Evolutionary conservation across 179 eudicot genomes (phyloP).

Genomic region (Pouteria campechiana): DNA sequence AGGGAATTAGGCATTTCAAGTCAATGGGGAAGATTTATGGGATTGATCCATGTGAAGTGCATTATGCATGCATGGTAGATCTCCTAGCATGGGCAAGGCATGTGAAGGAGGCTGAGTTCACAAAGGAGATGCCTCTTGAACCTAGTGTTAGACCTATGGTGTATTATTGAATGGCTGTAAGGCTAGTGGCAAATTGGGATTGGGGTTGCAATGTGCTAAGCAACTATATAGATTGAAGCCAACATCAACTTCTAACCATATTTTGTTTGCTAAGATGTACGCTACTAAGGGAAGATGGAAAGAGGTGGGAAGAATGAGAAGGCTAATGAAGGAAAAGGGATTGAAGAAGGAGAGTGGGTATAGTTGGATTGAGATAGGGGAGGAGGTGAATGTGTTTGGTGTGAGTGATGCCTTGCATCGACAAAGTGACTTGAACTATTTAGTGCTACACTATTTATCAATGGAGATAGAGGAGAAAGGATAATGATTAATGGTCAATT

Average conservation of each 20-base stretch:
- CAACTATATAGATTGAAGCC: conserved; percentile 23
- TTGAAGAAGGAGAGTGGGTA: conserved; percentile 24
- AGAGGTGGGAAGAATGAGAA: conserved; percentile 21
- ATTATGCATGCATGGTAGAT: conserved; percentile 32
- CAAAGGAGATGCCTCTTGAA: conserved; percentile 22
- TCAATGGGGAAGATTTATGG: conserved; percentile 17
- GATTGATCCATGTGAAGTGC: conserved; percentile 22
- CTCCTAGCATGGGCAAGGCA: conserved; percentile 25
- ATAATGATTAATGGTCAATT: no score
- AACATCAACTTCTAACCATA: conserved; percentile 17
- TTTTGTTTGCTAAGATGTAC: conserved; percentile 25
- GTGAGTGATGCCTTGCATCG: conserved; percentile 32
- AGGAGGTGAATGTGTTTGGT: conserved; percentile 17
- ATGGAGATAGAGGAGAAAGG: no score
- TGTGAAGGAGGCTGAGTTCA: conserved; percentile 18
- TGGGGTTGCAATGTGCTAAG: conserved; percentile 27
- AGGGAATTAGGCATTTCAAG: conserved; percentile 17
- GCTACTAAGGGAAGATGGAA: conserved; percentile 19
- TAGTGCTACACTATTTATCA: no score
- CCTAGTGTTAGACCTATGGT: conserved; percentile 31
- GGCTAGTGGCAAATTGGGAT: conserved; percentile 16
- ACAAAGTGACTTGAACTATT: conserved; percentile 6
- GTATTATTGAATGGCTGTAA: conserved; percentile 29
- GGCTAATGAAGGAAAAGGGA: conserved; percentile 21
- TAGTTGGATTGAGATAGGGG: conserved; percentile 25